Percentiles rank a stretch among this genome's conserved stretches.
Conservation (phyloP, 2,329 filamentous ascomycete species). For the Paracoccidioides lutzii region DNA sequence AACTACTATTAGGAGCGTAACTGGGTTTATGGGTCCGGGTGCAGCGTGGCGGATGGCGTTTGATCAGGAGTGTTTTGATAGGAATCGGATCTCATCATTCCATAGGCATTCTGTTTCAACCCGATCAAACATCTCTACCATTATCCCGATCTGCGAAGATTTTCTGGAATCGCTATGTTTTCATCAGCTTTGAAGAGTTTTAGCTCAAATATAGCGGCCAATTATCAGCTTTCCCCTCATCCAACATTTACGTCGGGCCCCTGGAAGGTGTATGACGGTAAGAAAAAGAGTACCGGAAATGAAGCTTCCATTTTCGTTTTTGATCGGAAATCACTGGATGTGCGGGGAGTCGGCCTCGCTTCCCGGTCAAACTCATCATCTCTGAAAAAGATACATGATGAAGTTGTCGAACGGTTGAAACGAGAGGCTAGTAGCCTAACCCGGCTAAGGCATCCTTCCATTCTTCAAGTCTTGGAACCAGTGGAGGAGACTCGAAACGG, state of each 20-base stretch:
- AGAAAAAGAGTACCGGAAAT: constrained; percentile 89
- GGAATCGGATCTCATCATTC: neutral
- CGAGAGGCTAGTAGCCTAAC: constrained; percentile 85
- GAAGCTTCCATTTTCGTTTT: constrained; percentile 87
- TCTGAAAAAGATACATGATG: constrained; percentile 70
- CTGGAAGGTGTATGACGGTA: constrained; percentile 96
- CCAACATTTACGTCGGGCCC: constrained; percentile 72
- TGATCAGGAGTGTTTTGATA: neutral
- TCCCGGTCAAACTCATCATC: constrained; percentile 50
- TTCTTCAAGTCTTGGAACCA: constrained; percentile 85
- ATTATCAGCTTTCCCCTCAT: constrained; percentile 70
- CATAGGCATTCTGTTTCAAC: neutral
- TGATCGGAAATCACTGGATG: constrained; percentile 73
- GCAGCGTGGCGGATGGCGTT: neutral
- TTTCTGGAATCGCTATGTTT: constrained; percentile 55
- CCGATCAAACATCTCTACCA: neutral
- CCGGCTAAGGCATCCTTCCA: constrained; percentile 75
- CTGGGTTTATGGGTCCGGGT: neutral
- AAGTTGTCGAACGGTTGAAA: constrained; percentile 80
- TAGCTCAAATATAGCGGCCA: constrained; percentile 79
- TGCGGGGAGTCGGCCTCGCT: constrained; percentile 49
- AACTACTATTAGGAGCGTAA: neutral
- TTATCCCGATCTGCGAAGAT: neutral
- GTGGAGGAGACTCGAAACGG: constrained; percentile 88
- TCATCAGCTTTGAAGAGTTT: constrained; percentile 89